Base-by-base conservation (phyloP, 2,329 filamentous ascomycete species). In the Nemania diffusa region DNA sequence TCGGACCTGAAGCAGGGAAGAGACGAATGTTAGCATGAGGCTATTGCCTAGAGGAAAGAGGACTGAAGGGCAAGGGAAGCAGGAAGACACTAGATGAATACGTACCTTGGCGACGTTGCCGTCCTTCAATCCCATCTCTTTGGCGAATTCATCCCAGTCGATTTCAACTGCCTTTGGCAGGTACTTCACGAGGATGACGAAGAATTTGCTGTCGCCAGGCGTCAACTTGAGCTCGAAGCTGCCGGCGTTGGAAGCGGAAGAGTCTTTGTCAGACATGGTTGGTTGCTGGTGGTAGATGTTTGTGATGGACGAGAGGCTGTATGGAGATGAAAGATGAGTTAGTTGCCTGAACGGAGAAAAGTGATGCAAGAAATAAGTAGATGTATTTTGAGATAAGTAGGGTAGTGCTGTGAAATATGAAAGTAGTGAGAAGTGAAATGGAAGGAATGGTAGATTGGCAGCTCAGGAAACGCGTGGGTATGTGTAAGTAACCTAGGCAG, bases 121-220 rank as follows among this genome's bases (percentile, higher is more conserved):
- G n/a, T 69, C 29, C 61, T 74, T 73, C 17, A 73, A 55, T 0
- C 58, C 62, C 62, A 73, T 62, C 6, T 73, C 70, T 1, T 55
- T n/a, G 17, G 72, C 56, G 24, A 74, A 66, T 0, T 27, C 15
- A 0, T 70, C 57, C 73, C 73, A 75, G 53, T 73, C 46, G 9
- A 74, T 42, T 0, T 73, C 62, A 0, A 71, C 1, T 17, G 13
- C n/a, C 26, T 50, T 57, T 6, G 73, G 72, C 7, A 75, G 65
- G n/a, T 70, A 64, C 62, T 72, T 73, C 62, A 72, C 60, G 9
- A 74, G 32, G 2, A 48, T 24, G 0, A 62, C 7, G 37, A 70
- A 68, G 53, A 73, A 72, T 63, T 72, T 73, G 40, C 48, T n/a
- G 2, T 74, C 72, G n/a, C 24, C 51, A 4, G 51, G 22, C 9